These are phyloP conservation scores for Diaporthe eres DNA, from an alignment of 2,329 filamentous ascomycete species.

Conservation along the genomic window DNA sequence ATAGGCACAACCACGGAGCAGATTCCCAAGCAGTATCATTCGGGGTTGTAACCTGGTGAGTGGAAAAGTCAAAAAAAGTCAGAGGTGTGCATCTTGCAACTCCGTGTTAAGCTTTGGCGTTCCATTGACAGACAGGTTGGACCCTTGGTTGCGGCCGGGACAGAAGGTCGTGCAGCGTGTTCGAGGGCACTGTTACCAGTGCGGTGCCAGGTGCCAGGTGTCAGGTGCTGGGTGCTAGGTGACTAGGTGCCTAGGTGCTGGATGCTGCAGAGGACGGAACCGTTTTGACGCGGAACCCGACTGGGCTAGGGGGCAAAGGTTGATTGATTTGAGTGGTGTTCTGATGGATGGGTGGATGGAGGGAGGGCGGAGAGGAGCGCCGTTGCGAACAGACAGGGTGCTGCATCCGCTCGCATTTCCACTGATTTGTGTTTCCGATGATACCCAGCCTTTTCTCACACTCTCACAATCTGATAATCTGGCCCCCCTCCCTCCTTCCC, in stretches of 20 bases:
- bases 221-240: background rate
- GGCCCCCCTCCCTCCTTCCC: background rate
- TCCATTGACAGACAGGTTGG: constrained; percentile 16
- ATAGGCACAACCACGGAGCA: background rate
- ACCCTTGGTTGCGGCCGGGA: background rate
- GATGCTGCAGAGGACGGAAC: background rate
- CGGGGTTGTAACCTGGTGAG: background rate
- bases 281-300: background rate
- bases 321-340: constrained; percentile 10
- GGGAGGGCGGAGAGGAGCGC: constrained; percentile 27
- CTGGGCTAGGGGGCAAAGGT: constrained; percentile 12
- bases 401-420: constrained; percentile 26
- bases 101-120: constrained; percentile 22
- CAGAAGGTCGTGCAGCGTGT: background rate
- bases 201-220: background rate
- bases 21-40: constrained; percentile 11
- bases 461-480: background rate
- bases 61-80: constrained; percentile 15
- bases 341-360: background rate
- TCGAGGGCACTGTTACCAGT: background rate
- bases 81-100: constrained; percentile 12
- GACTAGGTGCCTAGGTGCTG: background rate
- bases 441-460: background rate
- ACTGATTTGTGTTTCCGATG: constrained; percentile 29
- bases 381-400: constrained; percentile 33